Conservation (phyloP, 306 rosid species). For the Phaseolus lunatus region DNA sequence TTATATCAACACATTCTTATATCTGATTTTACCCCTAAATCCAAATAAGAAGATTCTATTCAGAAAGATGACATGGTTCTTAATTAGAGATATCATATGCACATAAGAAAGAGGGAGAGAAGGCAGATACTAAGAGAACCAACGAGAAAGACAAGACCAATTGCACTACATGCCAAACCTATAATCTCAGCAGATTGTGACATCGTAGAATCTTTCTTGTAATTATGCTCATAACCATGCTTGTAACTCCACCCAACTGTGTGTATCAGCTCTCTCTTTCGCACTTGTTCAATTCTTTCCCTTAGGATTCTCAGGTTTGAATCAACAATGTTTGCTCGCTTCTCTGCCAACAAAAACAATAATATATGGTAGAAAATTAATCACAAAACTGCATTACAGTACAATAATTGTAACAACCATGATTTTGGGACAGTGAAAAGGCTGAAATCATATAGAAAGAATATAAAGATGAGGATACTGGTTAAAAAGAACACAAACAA, state of each 20-base stretch:
- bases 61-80: not conserved
- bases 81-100: not conserved
- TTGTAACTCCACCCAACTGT: conserved; percentile 52
- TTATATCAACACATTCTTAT: not conserved
- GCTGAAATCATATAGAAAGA: not conserved
- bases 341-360: conserved; percentile 48
- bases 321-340: conserved; percentile 56
- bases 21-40: not conserved
- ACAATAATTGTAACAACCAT: not conserved
- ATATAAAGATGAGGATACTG: not conserved
- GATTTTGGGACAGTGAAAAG: not conserved
- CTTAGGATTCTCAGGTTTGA: conserved; percentile 56
- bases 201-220: conserved; percentile 34
- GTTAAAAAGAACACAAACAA: not conserved
- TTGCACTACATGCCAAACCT: conserved; percentile 50
- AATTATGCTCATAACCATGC: conserved; percentile 25
- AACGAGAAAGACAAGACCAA: conserved; percentile 58
- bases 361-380: not conserved
- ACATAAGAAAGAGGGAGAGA: conserved; percentile 45
- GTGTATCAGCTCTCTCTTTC: conserved; percentile 42
- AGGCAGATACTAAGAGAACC: conserved; percentile 57
- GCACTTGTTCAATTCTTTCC: conserved; percentile 51
- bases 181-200: conserved; percentile 47
- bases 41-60: not conserved
- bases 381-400: not conserved